Conservation (phyloP, 345 rosid genomes). For the Sapria himalayana region DNA sequence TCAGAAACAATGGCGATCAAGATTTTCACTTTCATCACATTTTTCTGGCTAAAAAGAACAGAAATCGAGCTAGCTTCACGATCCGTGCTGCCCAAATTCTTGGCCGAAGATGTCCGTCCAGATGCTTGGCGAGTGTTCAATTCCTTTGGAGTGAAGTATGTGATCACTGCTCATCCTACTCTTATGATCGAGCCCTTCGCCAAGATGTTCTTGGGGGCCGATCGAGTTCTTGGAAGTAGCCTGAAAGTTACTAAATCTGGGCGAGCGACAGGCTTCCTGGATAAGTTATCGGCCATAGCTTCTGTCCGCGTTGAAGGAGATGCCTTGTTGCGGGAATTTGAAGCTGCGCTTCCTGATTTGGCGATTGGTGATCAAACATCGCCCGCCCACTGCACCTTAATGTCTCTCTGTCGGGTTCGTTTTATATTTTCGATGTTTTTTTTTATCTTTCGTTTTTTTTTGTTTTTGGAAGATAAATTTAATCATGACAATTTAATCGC, state of each 20-base stretch:
- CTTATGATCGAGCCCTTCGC: slow-evolving; percentile 79
- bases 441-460: not conserved
- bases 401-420: slow-evolving; percentile 79
- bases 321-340: slow-evolving; percentile 42
- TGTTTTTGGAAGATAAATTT: not conserved
- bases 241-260: slow-evolving; percentile 50
- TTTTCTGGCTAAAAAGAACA: slow-evolving; percentile 38
- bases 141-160: slow-evolving; percentile 51
- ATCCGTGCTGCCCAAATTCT: slow-evolving; percentile 67
- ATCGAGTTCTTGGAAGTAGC: slow-evolving; percentile 72
- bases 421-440: not conserved
- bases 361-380: slow-evolving; percentile 86
- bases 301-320: too few species aligned
- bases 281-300: too few species aligned
- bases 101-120: slow-evolving; percentile 74
- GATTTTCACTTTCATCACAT: slow-evolving; percentile 41
- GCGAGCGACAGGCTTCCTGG: slow-evolving; percentile 63
- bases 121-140: slow-evolving; percentile 65
- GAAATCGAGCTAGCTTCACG: slow-evolving; percentile 63
- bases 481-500: slow-evolving; percentile 10
- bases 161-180: slow-evolving; percentile 63
- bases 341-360: slow-evolving; percentile 43
- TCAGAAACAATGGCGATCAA: slow-evolving; percentile 58
- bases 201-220: slow-evolving; percentile 45
- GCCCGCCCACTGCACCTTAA: slow-evolving; percentile 61